Base-by-base conservation (phyloP, 2,329 filamentous ascomycete species). In the Domatiomyces catenatus region DNA sequence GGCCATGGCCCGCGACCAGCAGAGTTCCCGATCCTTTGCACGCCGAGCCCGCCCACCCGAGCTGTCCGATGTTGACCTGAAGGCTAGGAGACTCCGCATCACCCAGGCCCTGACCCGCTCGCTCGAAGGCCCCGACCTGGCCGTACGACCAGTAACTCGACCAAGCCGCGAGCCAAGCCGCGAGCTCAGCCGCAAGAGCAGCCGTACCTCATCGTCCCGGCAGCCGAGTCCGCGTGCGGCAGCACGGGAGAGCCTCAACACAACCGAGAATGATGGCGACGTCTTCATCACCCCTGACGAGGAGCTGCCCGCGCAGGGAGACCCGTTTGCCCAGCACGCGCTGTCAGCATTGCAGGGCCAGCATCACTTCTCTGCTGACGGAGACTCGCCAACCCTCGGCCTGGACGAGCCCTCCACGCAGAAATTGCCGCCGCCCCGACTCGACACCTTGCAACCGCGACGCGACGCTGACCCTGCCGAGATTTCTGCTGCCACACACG, bases 11-110 rank as follows among this genome's bases (percentile, higher is more conserved):
- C 61, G 66, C 54, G 51, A 62, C 64, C 46, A 66, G 48, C 63
- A 54, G 46, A 62, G 64, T 28, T 51, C 54, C 8, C 62, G 63
- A 57, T 66, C 58, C 48, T 55, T 62, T 22, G 63, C 63, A 52
- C 60, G 62, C 47, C 64, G 63, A 53, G 68, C 68, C 55, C 71
- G 68, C 56, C 71, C 77, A 32, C 75, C 75, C n/a, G 75, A 79
- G 60, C 60, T 89, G 52, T 83, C 83, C 1, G 83, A 83, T 53
- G 85, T 93, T 48, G 86, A 94, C 66, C 92, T 93, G 63, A 86
- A 84, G 53, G 84, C 86, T 58, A 77, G 86, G 48, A 76, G 88
- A 59, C 83, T 87, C 62, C 80, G 81, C 54, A 93, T 94, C 60
- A 83, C 89, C 59, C 79, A 87, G 51, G 87, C 86, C 12, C 90